These are phyloP conservation scores for Fallopia convolvulus DNA, from an alignment of 148 eudicot genomes.

Conservation along the genomic window DNA sequence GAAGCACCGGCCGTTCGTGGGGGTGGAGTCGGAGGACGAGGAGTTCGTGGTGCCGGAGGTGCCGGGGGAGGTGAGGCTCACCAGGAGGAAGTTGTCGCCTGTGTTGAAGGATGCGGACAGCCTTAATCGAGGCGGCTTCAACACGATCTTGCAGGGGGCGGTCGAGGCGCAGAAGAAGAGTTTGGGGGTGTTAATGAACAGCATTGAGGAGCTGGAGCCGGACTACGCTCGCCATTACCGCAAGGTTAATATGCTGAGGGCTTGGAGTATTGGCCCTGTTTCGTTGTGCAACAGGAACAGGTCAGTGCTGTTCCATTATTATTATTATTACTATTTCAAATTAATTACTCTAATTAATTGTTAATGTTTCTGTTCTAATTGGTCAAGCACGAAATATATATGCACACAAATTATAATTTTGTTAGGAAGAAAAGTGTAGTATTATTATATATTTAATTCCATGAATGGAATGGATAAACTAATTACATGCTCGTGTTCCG, in stretches of 20 bases:
- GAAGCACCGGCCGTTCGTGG: neutral
- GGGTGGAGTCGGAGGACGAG: conserved; percentile 17
- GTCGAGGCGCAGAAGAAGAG: conserved; percentile 3
- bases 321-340: no score
- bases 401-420: no score
- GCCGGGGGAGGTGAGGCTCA: conserved; percentile 25
- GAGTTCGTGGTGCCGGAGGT: conserved; percentile 21
- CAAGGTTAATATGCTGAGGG: conserved; percentile 1
- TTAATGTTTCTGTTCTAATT: no score
- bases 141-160: neutral
- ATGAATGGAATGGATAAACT: no score
- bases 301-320: neutral
- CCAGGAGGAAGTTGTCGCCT: neutral
- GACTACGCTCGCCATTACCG: conserved; percentile 11
- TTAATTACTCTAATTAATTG: no score
- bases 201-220: conserved; percentile 20
- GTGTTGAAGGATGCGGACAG: neutral
- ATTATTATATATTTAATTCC: no score
- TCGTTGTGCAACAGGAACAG: conserved; percentile 23
- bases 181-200: conserved; percentile 16
- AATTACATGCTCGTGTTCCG: no score
- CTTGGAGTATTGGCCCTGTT: conserved; percentile 40
- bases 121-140: neutral
- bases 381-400: no score
- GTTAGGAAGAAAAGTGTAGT: no score